Base-by-base conservation (phyloP, 78 protist species). In the Protostelium mycophagum region DNA sequence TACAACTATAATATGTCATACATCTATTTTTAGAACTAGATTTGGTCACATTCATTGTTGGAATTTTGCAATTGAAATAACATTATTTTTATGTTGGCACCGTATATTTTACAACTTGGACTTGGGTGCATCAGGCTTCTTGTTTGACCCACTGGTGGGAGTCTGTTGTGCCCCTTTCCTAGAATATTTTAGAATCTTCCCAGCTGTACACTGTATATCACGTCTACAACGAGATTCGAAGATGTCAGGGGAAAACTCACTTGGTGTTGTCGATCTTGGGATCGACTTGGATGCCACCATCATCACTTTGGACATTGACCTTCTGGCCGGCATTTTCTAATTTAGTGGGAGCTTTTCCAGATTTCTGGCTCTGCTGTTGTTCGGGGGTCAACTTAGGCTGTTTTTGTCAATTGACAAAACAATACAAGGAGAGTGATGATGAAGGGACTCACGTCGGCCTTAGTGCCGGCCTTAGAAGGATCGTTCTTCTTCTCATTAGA, bases 191-290 rank as follows among this genome's bases (percentile, higher is more conserved):
- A 25, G 16, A 16, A 51, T 51, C 73, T 51, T n/a, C n/a, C n/a
- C n/a, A n/a, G n/a, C n/a, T n/a, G n/a, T n/a, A n/a, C n/a, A n/a
- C n/a, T n/a, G n/a, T n/a, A n/a, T n/a, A n/a, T n/a, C n/a, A n/a
- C n/a, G n/a, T n/a, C n/a, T n/a, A n/a, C n/a, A n/a, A n/a, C n/a
- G n/a, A n/a, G n/a, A n/a, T n/a, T n/a, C n/a, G n/a, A n/a, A n/a
- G n/a, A n/a, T n/a, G n/a, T n/a, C n/a, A 16, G 73, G 16, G 5
- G 16, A 16, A 51, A 16, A 51, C 73, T 51, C 73, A 51, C 73
- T 51, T 51, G 73, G 73, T 51, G 73, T 51, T 51, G 73, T 51
- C 73, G 73, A 51, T 51, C 73, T 51, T 51, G 73, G 73, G 73
- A 51, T 51, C 73, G 73, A 51, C 73, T 51, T 51, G 73, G 16